A percentile compares a stretch with the other conserved stretches of the same genome.
These are phyloP conservation scores for Claviceps arundinis DNA, from an alignment of 2,329 filamentous ascomycete genomes.

Conservation along the genomic window DNA sequence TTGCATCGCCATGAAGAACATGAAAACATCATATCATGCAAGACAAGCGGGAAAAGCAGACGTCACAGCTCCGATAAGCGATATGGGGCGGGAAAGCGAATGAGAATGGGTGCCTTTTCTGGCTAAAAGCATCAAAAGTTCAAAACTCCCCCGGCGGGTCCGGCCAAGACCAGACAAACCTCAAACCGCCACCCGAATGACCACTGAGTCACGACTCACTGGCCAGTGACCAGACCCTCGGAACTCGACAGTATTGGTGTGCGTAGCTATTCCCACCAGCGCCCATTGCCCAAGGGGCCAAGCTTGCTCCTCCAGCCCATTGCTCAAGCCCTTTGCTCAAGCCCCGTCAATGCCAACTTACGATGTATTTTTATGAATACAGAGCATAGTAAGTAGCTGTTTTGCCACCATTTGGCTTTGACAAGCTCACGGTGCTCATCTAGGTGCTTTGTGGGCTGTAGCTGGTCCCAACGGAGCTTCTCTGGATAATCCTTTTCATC, in stretches of 20 bases:
- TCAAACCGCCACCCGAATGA: background rate
- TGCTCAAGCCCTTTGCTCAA: background rate
- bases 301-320: too few relatives aligned
- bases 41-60: background rate
- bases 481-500: background rate
- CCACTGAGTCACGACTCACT: too few relatives aligned
- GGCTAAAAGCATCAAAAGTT: background rate
- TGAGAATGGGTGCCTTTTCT: slow-evolving; percentile 2
- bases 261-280: background rate
- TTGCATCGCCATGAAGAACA: too few relatives aligned
- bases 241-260: too few relatives aligned
- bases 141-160: slow-evolving; percentile 2
- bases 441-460: background rate
- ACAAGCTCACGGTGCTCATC: background rate
- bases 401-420: background rate
- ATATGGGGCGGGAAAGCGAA: background rate
- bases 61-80: background rate
- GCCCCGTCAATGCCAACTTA: background rate
- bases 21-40: background rate
- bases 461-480: background rate
- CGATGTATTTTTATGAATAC: too few relatives aligned
- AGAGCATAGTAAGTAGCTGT: background rate
- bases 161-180: slow-evolving; percentile 3
- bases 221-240: too few relatives aligned
- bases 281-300: background rate